Evolutionary conservation across 345 rosid genomes (phyloP).

Genomic region (Citrus hindsii): DNA sequence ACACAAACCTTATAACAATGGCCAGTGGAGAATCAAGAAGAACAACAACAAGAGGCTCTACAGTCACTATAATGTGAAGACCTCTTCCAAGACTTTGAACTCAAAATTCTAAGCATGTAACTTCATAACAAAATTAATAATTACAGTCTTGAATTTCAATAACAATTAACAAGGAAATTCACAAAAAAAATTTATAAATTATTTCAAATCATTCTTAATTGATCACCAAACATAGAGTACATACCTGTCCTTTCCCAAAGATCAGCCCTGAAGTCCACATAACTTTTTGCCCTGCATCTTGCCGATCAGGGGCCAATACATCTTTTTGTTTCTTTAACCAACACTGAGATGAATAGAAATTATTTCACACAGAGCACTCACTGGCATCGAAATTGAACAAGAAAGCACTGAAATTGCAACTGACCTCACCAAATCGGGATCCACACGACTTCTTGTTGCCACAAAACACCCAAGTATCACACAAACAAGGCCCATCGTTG

Average conservation of each 20-base stretch:
- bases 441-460: constrained; percentile 77
- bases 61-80: not conserved
- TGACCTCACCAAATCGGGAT: constrained; percentile 84
- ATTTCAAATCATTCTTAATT: not conserved
- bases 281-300: constrained; percentile 50
- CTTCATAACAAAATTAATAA: not conserved
- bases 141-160: not conserved
- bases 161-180: not conserved
- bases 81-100: not conserved
- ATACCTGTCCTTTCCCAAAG: constrained; percentile 94
- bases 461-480: constrained; percentile 95
- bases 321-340: constrained; percentile 98
- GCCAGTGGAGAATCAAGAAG: not conserved
- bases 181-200: not conserved
- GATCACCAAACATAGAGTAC: constrained; percentile 1
- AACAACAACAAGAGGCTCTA: not conserved
- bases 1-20: not conserved
- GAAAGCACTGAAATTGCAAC: constrained; percentile 12
- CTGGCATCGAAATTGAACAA: constrained; percentile 3
- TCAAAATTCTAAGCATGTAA: not conserved
- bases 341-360: constrained; percentile 44
- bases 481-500: constrained; percentile 86
- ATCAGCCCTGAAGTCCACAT: constrained; percentile 94
- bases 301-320: constrained; percentile 57
- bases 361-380: not conserved